Conservation (phyloP, 23 red algal genomes). For the Gracilaria caudata region DNA sequence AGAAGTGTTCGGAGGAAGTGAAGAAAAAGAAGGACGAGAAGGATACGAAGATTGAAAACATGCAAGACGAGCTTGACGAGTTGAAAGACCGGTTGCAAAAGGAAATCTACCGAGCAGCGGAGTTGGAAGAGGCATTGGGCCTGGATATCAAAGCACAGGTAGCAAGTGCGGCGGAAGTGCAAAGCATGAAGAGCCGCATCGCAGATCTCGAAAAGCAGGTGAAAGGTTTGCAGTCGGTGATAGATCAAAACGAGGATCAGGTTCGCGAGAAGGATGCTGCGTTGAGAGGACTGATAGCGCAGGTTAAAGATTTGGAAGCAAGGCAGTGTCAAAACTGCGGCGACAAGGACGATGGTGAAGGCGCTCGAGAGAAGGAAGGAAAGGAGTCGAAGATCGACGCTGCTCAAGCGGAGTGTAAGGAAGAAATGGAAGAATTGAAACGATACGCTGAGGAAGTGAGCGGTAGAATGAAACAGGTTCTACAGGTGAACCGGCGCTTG, state of each 20-base stretch:
- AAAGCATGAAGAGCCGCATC: slow-evolving; percentile 4
- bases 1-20: neutral
- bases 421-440: slow-evolving; percentile 14
- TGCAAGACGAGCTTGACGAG: neutral
- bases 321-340: neutral
- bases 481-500: slow-evolving; percentile 16
- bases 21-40: neutral
- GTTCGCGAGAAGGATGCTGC: slow-evolving; percentile 23
- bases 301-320: slow-evolving; percentile 23
- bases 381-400: neutral
- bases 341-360: neutral
- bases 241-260: slow-evolving; percentile 1
- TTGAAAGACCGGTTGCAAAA: slow-evolving; percentile 4
- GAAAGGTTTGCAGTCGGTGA: neutral
- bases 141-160: slow-evolving; percentile 10
- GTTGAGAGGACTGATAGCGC: neutral
- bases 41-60: neutral
- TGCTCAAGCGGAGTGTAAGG: neutral
- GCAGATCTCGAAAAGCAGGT: slow-evolving; percentile 10
- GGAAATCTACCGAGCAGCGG: slow-evolving; percentile 6
- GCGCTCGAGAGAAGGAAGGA: neutral
- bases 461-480: neutral
- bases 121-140: slow-evolving; percentile 13
- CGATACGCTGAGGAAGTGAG: neutral
- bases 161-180: neutral